A percentile compares a stretch with the other conserved stretches of the same genome.
phyloP scores from a whole-genome alignment of 805 yeast genomes.

The Jamesozyma lodderae region DNA sequence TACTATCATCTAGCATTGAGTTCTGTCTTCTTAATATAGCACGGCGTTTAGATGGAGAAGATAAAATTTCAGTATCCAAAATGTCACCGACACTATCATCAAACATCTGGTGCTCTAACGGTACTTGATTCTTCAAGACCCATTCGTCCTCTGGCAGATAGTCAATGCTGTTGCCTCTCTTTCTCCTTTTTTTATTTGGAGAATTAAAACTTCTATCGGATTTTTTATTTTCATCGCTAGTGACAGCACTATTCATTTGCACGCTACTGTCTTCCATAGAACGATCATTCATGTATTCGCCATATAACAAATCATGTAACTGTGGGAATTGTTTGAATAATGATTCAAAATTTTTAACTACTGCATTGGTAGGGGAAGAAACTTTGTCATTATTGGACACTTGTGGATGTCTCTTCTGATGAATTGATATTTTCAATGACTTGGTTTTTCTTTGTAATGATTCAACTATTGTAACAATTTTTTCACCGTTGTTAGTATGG shows the following conservation, averaged over 20 bases:
- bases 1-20: background rate
- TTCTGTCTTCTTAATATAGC: background rate
- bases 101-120: conserved; percentile 21
- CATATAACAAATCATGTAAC: conserved; percentile 13
- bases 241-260: background rate
- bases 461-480: conserved; percentile 2
- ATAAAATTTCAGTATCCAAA: conserved; percentile 18
- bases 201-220: background rate
- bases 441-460: conserved; percentile 11
- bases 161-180: background rate
- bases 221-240: background rate
- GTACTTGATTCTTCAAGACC: conserved; percentile 12
- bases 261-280: background rate
- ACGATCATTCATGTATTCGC: conserved; percentile 1
- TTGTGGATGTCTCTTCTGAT: background rate
- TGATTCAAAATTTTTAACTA: conserved; percentile 13
- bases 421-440: conserved; percentile 6
- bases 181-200: background rate
- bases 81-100: conserved; percentile 18
- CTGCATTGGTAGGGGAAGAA: conserved; percentile 4
- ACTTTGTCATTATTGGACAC: background rate
- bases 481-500: background rate
- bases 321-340: conserved; percentile 20
- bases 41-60: conserved; percentile 26
- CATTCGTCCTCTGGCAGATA: conserved; percentile 17